Conservation (phyloP, 2,329 filamentous ascomycete genomes). For the Golovinomyces cichoracearum region DNA sequence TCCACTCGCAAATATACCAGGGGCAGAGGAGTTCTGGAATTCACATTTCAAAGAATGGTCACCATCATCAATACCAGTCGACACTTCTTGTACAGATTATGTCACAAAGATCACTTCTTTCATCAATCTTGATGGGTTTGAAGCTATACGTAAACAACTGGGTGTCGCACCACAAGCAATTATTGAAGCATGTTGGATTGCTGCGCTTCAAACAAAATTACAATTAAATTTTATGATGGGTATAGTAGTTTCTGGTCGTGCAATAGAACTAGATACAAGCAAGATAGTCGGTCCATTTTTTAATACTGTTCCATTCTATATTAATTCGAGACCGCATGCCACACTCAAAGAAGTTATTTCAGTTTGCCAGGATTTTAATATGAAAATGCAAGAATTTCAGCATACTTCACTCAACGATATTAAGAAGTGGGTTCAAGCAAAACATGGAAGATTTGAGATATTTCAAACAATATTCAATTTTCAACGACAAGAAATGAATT, state of each 20-base stretch:
- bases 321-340: slow-evolving; percentile 19
- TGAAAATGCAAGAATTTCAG: slow-evolving; percentile 42
- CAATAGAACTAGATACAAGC: slow-evolving; percentile 40
- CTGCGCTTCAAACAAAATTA: slow-evolving; percentile 28
- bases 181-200: slow-evolving; percentile 48
- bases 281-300: slow-evolving; percentile 57
- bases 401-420: slow-evolving; percentile 57
- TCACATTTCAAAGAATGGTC: slow-evolving; percentile 10
- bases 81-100: slow-evolving; percentile 1
- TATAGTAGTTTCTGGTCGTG: slow-evolving; percentile 52
- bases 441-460: slow-evolving; percentile 37
- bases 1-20: slow-evolving; percentile 28
- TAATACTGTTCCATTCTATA: slow-evolving; percentile 58
- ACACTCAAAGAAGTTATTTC: slow-evolving; percentile 35
- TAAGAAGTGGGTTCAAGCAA: slow-evolving; percentile 44
- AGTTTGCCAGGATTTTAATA: slow-evolving; percentile 45
- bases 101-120: slow-evolving; percentile 14
- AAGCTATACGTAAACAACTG: slow-evolving; percentile 28
- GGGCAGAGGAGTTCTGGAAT: slow-evolving; percentile 39
- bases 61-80: slow-evolving; percentile 3
- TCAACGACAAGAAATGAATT: slow-evolving; percentile 22
- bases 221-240: slow-evolving; percentile 28
- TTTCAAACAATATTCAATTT: slow-evolving; percentile 43
- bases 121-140: slow-evolving; percentile 20
- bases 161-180: slow-evolving; percentile 57